Evolutionary conservation across 306 rosid species (phyloP), one percentile per base, ranked within the genome.

Genomic region (cucumber (Cucumis sativus)): DNA sequence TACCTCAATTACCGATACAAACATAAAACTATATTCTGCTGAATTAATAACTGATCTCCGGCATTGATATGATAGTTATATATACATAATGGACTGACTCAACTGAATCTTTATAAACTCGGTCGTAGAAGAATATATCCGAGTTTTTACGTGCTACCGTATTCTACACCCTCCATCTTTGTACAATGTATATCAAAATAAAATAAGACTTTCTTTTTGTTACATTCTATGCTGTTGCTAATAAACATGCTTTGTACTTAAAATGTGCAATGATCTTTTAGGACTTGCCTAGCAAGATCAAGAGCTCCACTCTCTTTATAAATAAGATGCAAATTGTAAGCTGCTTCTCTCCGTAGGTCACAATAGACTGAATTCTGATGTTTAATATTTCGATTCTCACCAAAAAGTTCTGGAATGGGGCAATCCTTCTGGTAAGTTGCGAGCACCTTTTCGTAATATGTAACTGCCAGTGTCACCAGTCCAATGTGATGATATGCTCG

Each of bases 401-500:
- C 83, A 8, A 90, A 88, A 85, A 88, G 90, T 67, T 88, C 90
- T 37, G 97, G 96, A 37, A 88, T 81, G 17, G 91, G 93, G 62
- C 64, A 83, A 82, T 89, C 98, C 84, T 64, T 88, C 90, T 82
- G 91, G 16, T 57, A 63, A 78, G 76, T 80, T 75, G 89, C 91
- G 54, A 93, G 86, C 68, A 87, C 98, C 82, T 86, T 87, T 76
- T 90, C 92, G 74, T 93, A 93, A 80, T 89, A 88, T 13, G 77
- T 20, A 25, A 84, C 88, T 2, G 98, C 97, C 16, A 93, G 79
- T 51, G 92, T 84, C 66, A 91, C 91, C 17, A 91, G 89, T 65
- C 98, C 92, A 13, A 93, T 91, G 55, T 93, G 98, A 77, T 93
- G 98, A 81, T 18, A 91, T 3, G 96, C 98, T 77, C 97, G 81